A percentile compares a stretch with the other conserved stretches of the same genome.
Evolutionary conservation across 2,329 filamentous ascomycete genomes (phyloP).

Genomic region (Fusarium buharicum): DNA sequence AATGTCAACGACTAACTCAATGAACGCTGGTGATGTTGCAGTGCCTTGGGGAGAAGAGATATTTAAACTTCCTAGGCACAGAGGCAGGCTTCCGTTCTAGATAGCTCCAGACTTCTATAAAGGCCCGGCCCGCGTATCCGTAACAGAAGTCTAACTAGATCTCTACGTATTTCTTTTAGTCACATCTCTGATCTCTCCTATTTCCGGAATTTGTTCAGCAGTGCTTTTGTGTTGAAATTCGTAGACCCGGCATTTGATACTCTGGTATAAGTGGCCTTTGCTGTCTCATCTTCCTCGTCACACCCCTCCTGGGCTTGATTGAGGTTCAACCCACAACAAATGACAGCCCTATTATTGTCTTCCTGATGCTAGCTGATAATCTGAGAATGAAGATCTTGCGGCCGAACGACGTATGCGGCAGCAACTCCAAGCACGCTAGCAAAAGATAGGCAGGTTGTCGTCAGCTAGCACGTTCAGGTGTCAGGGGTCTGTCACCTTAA

Average conservation of each 20-base stretch:
- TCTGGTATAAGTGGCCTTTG: background rate
- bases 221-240: too few relatives aligned
- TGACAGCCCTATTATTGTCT: background rate
- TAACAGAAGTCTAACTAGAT: too few relatives aligned
- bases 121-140: background rate
- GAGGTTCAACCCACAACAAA: background rate
- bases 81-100: background rate
- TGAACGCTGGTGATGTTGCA: background rate
- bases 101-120: background rate
- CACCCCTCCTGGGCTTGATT: background rate
- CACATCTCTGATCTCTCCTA: too few relatives aligned
- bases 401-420: background rate
- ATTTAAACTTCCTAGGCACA: background rate
- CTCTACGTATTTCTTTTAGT: too few relatives aligned
- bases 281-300: background rate
- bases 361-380: background rate
- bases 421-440: conserved; percentile 9
- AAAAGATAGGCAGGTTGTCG: conserved; percentile 21
- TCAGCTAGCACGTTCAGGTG: conserved; percentile 9
- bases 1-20: too few relatives aligned
- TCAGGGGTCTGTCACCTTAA: conserved; percentile 9
- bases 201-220: too few relatives aligned
- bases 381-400: background rate
- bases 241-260: too few relatives aligned
- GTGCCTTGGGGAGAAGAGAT: background rate